These are phyloP conservation scores for Neodidymelliopsis sp. DNA, from an alignment of 2,329 filamentous ascomycete genomes.

Conservation along the genomic window DNA sequence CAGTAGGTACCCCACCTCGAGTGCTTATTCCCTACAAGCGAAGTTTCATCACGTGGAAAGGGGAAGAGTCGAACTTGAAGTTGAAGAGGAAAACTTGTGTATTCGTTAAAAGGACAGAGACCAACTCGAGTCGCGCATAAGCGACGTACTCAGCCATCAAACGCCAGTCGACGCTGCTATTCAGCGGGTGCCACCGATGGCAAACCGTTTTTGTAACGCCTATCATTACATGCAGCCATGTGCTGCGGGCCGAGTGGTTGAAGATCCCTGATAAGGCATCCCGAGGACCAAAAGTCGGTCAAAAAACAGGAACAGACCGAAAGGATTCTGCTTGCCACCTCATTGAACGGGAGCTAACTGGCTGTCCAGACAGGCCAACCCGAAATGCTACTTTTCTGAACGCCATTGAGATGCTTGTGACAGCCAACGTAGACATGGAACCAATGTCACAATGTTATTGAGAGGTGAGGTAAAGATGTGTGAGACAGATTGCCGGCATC, in stretches of 20 bases:
- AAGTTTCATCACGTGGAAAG: background rate
- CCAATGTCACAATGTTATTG: slow-evolving; percentile 7
- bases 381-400: slow-evolving; percentile 22
- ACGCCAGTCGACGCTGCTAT: slow-evolving; percentile 21
- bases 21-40: slow-evolving; percentile 9
- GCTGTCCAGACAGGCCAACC: slow-evolving; percentile 19
- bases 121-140: slow-evolving; percentile 10
- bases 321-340: slow-evolving; percentile 1
- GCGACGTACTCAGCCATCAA: slow-evolving; percentile 1
- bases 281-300: slow-evolving; percentile 2
- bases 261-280: background rate
- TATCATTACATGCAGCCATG: slow-evolving; percentile 19
- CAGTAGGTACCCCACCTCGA: slow-evolving; percentile 11
- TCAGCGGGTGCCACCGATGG: slow-evolving; percentile 16
- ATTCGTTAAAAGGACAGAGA: background rate
- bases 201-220: slow-evolving; percentile 14
- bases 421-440: background rate
- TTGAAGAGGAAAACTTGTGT: background rate
- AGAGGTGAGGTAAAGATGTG: background rate
- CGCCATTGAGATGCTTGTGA: slow-evolving; percentile 26
- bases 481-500: slow-evolving; percentile 22
- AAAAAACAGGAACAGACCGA: slow-evolving; percentile 1
- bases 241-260: slow-evolving; percentile 5
- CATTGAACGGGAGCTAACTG: slow-evolving; percentile 18
- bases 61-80: background rate